These are phyloP conservation scores for Peziza echinospora DNA, from an alignment of 495 filamentous ascomycete species.

Conservation along the genomic window DNA sequence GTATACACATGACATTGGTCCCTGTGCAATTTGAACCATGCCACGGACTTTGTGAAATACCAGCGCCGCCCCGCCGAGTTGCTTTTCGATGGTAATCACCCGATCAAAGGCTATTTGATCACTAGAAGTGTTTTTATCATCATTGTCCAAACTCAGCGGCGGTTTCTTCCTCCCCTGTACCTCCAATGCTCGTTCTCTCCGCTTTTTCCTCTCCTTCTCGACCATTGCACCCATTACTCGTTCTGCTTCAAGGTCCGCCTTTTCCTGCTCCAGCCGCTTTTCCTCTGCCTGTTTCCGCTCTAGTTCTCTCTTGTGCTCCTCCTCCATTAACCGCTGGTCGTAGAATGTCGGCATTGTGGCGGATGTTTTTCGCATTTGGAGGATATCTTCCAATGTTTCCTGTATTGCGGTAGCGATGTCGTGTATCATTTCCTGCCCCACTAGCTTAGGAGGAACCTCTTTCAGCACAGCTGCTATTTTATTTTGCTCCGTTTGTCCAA, in stretches of 20 bases:
- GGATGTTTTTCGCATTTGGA: constrained; percentile 44
- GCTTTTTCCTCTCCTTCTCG: constrained; percentile 26
- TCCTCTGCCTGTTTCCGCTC: constrained; percentile 28
- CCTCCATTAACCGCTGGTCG: constrained; percentile 31
- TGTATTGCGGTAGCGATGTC: constrained; percentile 63
- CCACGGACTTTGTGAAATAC: constrained; percentile 43
- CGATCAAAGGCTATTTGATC: constrained; percentile 48
- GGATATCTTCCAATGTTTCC: constrained; percentile 74
- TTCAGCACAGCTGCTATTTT: constrained; percentile 13
- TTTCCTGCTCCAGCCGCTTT: constrained; percentile 25
- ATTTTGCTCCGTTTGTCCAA: constrained; percentile 49
- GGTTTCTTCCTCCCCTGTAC: constrained; percentile 22
- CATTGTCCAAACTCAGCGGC: constrained; percentile 11
- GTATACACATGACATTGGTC: constrained; percentile 37
- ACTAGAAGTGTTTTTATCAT: constrained; percentile 10
- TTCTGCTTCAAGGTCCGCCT: constrained; percentile 46
- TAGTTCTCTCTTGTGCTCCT: constrained; percentile 29
- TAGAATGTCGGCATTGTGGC: constrained; percentile 32
- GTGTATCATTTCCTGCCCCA: constrained; percentile 75
- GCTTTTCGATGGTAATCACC: constrained; percentile 38
- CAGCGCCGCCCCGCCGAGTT: constrained; percentile 29
- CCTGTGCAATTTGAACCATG: constrained; percentile 35
- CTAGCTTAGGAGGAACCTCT: constrained; percentile 28
- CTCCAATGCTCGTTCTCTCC: constrained; percentile 16
- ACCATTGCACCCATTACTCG: constrained; percentile 50